These are phyloP conservation scores for Boletus patriciae DNA, from an alignment of 768 basidiomycete species.

Conservation along the genomic window DNA sequence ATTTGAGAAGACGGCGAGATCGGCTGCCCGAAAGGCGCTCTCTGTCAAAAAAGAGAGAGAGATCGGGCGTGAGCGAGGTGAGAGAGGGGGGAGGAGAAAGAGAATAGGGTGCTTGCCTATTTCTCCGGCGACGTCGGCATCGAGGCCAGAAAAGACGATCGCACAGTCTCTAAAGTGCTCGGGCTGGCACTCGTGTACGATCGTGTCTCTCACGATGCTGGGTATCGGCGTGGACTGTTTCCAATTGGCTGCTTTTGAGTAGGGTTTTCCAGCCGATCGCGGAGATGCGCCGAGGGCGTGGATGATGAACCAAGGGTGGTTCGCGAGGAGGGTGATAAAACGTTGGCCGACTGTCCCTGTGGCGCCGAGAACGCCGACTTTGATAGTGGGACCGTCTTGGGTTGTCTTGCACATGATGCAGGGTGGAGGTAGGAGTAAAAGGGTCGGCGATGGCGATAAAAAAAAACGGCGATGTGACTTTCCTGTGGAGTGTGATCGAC, in stretches of 20 bases:
- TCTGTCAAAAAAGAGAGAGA: conserved; percentile 39
- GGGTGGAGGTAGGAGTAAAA: background rate
- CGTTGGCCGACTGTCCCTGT: conserved; percentile 96
- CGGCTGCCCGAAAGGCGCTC: conserved; percentile 78
- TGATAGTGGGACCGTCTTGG: conserved; percentile 28
- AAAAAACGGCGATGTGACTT: background rate
- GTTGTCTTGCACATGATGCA: conserved; percentile 21
- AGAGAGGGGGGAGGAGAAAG: background rate
- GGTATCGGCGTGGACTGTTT: conserved; percentile 86
- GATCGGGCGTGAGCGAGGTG: background rate
- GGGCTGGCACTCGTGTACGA: conserved; percentile 76
- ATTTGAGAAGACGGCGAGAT: conserved; percentile 93
- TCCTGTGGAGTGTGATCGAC: background rate
- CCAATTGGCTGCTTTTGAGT: conserved; percentile 76
- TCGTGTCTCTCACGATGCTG: conserved; percentile 45
- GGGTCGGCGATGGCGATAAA: conserved; percentile 1
- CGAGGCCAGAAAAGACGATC: conserved; percentile 93
- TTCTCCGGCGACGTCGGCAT: conserved; percentile 91
- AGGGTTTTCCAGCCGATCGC: conserved; percentile 82
- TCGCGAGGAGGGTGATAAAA: conserved; percentile 84
- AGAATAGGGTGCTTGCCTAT: conserved; percentile 60
- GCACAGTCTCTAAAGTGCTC: conserved; percentile 77
- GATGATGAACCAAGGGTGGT: conserved; percentile 89
- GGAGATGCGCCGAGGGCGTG: conserved; percentile 87
- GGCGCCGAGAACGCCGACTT: conserved; percentile 81